These are phyloP conservation scores for Leishmania braziliensis DNA, from an alignment of 208 protist genomes.

Conservation along the genomic window DNA sequence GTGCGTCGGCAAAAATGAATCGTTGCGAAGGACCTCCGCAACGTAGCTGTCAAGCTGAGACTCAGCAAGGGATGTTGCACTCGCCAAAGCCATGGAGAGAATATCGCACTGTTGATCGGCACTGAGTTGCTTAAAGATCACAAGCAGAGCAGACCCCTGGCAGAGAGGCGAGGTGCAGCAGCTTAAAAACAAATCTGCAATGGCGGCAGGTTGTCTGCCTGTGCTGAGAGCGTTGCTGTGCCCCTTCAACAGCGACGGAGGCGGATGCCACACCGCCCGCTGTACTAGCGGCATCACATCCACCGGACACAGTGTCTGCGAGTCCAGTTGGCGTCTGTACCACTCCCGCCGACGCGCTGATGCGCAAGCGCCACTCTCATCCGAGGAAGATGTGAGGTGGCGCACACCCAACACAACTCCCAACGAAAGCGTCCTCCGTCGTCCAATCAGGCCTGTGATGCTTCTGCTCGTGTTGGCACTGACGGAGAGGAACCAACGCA, in stretches of 20 bases:
- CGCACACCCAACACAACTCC: not conserved
- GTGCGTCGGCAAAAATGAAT: conserved; percentile 8
- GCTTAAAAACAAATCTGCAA: conserved; percentile 28
- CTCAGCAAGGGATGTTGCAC: not conserved
- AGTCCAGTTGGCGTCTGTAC: conserved; percentile 25
- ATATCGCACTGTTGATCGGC: conserved; percentile 26
- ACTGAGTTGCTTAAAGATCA: conserved; percentile 19
- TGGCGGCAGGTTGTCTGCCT: conserved; percentile 4
- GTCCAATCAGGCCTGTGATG: not conserved
- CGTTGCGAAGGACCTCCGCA: not conserved
- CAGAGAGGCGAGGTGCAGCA: conserved; percentile 24
- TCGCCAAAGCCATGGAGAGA: not conserved
- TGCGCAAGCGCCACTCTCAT: not conserved
- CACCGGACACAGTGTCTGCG: conserved; percentile 23
- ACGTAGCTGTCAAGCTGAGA: not conserved
- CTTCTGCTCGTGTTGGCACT: not conserved
- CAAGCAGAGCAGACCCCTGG: conserved; percentile 8
- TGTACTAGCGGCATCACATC: conserved; percentile 29
- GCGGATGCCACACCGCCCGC: not conserved
- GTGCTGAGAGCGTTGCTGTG: not conserved
- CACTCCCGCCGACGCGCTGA: conserved; percentile 20
- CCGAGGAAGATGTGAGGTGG: not conserved
- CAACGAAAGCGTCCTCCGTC: not conserved
- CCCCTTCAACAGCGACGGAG: not conserved
- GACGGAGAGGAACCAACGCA: not conserved